A percentile compares a stretch with the other conserved stretches of the same genome.
These are phyloP conservation scores for Ogataea henricii DNA, from an alignment of 805 yeast genomes.

Conservation along the genomic window DNA sequence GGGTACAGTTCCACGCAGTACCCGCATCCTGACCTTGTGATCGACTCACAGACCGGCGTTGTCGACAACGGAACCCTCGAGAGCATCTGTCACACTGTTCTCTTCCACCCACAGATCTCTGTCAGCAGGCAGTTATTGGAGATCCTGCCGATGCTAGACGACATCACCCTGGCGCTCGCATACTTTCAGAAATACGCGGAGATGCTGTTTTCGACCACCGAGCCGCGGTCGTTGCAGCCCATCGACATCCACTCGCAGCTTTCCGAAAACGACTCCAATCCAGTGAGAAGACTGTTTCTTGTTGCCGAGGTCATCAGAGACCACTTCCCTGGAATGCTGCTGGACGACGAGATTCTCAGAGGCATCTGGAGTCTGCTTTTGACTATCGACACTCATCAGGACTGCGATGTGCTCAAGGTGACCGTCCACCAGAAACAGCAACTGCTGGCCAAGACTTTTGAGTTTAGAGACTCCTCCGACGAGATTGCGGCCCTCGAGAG, in stretches of 20 bases:
- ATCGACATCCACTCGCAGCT: constrained; percentile 3
- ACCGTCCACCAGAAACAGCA: constrained; percentile 54
- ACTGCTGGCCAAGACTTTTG: constrained; percentile 40
- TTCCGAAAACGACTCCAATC: constrained; percentile 7
- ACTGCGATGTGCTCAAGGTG: constrained; percentile 54
- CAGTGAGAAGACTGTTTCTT: constrained; percentile 43
- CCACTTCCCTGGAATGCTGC: constrained; percentile 66
- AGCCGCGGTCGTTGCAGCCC: background rate
- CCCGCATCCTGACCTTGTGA: constrained; percentile 63
- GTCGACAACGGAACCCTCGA: constrained; percentile 62
- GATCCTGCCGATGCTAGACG: constrained; percentile 57
- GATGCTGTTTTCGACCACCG: constrained; percentile 11
- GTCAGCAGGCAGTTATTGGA: constrained; percentile 46
- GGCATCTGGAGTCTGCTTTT: constrained; percentile 56
- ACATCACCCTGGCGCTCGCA: constrained; percentile 44
- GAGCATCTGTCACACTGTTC: constrained; percentile 71
- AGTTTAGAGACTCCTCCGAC: constrained; percentile 27
- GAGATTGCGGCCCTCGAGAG: constrained; percentile 13
- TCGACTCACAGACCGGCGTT: constrained; percentile 48
- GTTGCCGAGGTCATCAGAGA: constrained; percentile 59
- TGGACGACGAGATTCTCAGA: constrained; percentile 63
- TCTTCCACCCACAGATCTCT: constrained; percentile 49
- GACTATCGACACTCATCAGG: constrained; percentile 49
- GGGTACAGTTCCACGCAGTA: constrained; percentile 43
- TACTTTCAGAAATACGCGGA: constrained; percentile 40